These are phyloP conservation scores for Alternaria solani DNA, from an alignment of 2,329 filamentous ascomycete genomes.

Conservation along the genomic window DNA sequence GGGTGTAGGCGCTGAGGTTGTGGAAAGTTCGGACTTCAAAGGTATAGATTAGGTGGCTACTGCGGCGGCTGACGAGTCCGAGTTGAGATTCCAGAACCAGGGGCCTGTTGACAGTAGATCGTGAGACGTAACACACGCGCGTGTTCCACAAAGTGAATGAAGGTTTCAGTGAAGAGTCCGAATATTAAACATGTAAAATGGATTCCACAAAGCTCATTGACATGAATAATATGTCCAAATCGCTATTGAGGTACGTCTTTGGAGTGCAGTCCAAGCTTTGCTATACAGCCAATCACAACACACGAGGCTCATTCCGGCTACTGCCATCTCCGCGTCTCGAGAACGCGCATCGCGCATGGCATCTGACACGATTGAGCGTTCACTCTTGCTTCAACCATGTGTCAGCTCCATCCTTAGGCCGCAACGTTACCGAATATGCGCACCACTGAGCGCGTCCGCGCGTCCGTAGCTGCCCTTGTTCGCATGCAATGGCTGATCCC, in stretches of 20 bases:
- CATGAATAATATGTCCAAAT: constrained; percentile 3
- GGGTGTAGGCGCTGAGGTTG: constrained; percentile 14
- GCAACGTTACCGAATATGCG: constrained; percentile 20
- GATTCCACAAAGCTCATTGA: not conserved
- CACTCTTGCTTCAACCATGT: constrained; percentile 37
- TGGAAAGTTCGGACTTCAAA: constrained; percentile 22
- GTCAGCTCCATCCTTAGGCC: constrained; percentile 28
- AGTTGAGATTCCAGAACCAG: constrained; percentile 23
- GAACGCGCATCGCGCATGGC: constrained; percentile 17
- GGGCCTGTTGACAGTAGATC: constrained; percentile 1
- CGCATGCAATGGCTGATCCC: constrained; percentile 8
- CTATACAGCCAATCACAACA: constrained; percentile 30
- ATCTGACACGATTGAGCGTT: constrained; percentile 36
- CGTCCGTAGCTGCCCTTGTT: constrained; percentile 18
- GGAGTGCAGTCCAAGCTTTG: constrained; percentile 21
- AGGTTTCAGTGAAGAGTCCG: not conserved
- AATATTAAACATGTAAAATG: not conserved
- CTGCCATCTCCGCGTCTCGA: constrained; percentile 35
- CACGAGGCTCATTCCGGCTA: constrained; percentile 15
- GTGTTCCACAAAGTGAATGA: constrained; percentile 10
- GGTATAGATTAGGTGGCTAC: constrained; percentile 35
- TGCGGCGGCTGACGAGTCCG: constrained; percentile 40
- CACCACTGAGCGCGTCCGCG: constrained; percentile 15
- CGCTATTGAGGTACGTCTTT: constrained; percentile 17
- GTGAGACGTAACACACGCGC: constrained; percentile 10